These are phyloP conservation scores for Talaromyces piceae DNA, from an alignment of 2,329 filamentous ascomycete genomes.

Conservation along the genomic window DNA sequence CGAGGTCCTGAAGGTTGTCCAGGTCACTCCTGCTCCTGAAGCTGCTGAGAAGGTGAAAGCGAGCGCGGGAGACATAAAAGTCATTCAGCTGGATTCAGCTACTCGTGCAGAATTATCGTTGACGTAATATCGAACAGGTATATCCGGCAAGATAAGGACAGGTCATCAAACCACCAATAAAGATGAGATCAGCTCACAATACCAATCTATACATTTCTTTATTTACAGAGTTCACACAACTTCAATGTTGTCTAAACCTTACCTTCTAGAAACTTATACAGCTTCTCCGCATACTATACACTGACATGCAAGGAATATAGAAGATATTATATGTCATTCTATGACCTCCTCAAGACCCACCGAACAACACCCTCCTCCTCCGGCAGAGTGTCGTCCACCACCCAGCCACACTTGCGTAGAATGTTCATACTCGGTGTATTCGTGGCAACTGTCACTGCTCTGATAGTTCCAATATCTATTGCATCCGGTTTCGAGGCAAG, in stretches of 20 bases:
- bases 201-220: no score
- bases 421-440: neutral
- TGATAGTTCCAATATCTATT: neutral
- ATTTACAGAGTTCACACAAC: no score
- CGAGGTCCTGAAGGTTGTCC: slow-evolving; percentile 39
- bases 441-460: neutral
- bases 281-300: no score
- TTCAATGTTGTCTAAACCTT: no score
- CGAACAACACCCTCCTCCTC: neutral
- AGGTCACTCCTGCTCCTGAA: neutral
- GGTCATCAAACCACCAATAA: no score
- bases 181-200: no score
- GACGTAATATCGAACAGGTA: neutral
- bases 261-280: no score
- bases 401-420: slow-evolving; percentile 1
- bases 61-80: neutral
- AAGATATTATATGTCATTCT: no score
- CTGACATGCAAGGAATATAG: no score
- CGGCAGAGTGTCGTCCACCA: neutral
- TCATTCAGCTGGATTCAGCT: neutral
- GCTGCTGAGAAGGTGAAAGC: neutral
- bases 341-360: neutral
- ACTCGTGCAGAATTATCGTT: neutral
- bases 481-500: neutral
- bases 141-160: no score